Evolutionary conservation across 106 monocot genomes (phyloP), one percentile per base, ranked within the genome.

Genomic region (Dendrobium catenatum): DNA sequence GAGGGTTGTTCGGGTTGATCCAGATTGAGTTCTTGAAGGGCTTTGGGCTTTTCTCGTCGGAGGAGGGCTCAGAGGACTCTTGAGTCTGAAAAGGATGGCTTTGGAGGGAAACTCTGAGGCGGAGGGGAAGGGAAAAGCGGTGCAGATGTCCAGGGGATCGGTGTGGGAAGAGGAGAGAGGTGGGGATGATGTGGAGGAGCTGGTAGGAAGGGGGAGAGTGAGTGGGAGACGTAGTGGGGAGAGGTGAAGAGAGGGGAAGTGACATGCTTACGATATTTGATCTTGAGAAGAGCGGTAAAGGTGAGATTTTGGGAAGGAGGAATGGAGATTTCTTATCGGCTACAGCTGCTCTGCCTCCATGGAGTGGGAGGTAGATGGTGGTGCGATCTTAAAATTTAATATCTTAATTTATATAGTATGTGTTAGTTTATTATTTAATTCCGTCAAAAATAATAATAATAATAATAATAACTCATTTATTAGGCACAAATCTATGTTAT

Each of bases 1-100:
- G 78, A 22, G 89, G 84, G 82, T 78, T 89, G 64, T 88, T 93
- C 43, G 91, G 93, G 84, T 92, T 92, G 47, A 93, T 72, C 93
- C 95, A 96, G 46, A 91, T 67, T 61, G 93, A 86, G 83, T 86
- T 93, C 75, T 82, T 90, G 85, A 73, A 33, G 43, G 85, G 56
- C n/a, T 75, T 75, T 8, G 74, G 31, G 0, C 10, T 72, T 79
- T 85, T 88, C 75, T 76, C 85, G 85, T 49, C 29, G 33, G 83
- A 37, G 46, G 55, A 49, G 59, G 82, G 79, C 47, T 27, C 15
- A 51, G 58, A 46, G 77, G 58, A 9, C 41, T 75, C 42, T 44
- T 75, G 74, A 41, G 20, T 75, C 74, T 43, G 41, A 24, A 42
- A 61, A 58, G 86, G 75, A 31, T 84, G 68, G 17, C 42, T 49